phyloP scores from a whole-genome alignment of 1,139 yeast species.

The Trichomonascaceae sp. region DNA sequence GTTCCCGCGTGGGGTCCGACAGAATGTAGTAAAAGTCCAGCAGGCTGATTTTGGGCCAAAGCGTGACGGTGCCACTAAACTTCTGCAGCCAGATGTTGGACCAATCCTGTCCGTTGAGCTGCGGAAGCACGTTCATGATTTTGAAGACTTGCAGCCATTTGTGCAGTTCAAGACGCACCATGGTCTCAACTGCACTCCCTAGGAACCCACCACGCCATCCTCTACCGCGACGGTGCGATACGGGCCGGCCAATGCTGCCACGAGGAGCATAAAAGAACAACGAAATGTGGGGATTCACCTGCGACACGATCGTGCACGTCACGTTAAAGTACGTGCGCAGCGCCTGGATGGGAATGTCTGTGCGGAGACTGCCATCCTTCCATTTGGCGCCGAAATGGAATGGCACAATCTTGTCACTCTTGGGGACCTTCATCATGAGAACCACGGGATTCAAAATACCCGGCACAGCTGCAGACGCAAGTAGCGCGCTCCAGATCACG shows the following conservation, averaged over 20 bases:
- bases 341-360: constrained; percentile 59
- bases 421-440: constrained; percentile 49
- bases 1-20: constrained; percentile 52
- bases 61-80: constrained; percentile 62
- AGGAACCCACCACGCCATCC: constrained; percentile 68
- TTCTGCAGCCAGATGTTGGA: constrained; percentile 62
- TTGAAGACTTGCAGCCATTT: constrained; percentile 64
- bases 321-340: constrained; percentile 68
- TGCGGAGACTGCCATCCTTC: constrained; percentile 62
- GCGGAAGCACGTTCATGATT: constrained; percentile 55
- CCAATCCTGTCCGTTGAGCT: constrained; percentile 67
- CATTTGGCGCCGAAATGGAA: constrained; percentile 64
- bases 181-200: constrained; percentile 58
- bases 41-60: constrained; percentile 56
- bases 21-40: constrained; percentile 52
- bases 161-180: constrained; percentile 55
- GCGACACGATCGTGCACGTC: constrained; percentile 64
- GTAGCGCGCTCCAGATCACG: constrained; percentile 66
- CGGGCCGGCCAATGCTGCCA: constrained; percentile 74
- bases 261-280: constrained; percentile 67
- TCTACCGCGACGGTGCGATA: constrained; percentile 43
- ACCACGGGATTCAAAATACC: constrained; percentile 77
- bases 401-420: constrained; percentile 35
- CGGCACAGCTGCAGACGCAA: constrained; percentile 76
- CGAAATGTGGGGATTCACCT: constrained; percentile 72